Evolutionary conservation across 2,329 filamentous ascomycete genomes (phyloP), one percentile per base, ranked within the genome.

Genomic region (Neopestalotiopsis rosae): DNA sequence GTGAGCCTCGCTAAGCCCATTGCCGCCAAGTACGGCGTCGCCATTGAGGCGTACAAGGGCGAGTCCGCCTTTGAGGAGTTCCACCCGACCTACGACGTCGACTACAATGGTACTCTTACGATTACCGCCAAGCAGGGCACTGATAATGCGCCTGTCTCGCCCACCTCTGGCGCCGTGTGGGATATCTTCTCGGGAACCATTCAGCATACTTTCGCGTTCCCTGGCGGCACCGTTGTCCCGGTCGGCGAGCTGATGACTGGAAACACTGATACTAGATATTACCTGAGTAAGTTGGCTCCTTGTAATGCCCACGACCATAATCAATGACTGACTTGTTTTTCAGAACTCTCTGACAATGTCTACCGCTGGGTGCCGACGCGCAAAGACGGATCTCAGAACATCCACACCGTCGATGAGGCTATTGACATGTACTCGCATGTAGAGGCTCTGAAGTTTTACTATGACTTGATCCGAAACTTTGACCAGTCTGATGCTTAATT

Each of bases 11-110:
- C 86, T 59, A 70, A 78, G 56, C 82, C 84, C 2, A 79, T 88
- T 52, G 82, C 84, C 0, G 78, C 84, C 69, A 83, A 83, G 49
- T 84, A 86, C 71, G 83, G 85, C 32, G 75, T 89, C 20, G 79
- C 78, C 1, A 76, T 88, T n/a, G 78, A 83, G 59, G 81, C 82
- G 2, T 87, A 87, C 70, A 80, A 84, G 70, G 80, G 79, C n/a
- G 75, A 79, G 24, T 74, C 79, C 5, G 77, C 79, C 28, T 76
- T 76, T 64, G 69, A 68, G 57, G 73, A 77, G 34, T 70, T 69
- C 7, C 68, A 72, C 20, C 76, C 79, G 5, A 71, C 76, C 49
- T 81, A 81, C 66, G 77, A 81, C 1, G 78, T 81, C 34, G 80
- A 81, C 58, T 82, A 82, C 73, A 81, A 82, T 63, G 82, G 81